Conservation (phyloP, 2,329 filamentous ascomycete species). For the Aspergillus puulaauensis region DNA sequence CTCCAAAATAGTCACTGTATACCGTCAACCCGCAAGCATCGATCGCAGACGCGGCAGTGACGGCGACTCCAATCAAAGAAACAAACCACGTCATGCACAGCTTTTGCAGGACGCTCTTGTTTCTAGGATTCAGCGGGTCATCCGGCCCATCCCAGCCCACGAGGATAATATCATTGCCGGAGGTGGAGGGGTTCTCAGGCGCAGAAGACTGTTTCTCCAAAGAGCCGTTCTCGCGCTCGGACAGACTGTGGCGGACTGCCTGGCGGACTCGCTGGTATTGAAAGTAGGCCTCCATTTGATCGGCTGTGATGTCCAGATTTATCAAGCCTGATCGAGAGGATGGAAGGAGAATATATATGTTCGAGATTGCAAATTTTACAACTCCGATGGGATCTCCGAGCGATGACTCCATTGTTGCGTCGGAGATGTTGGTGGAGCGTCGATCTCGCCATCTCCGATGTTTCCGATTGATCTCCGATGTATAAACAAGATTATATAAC, state of each 20-base stretch:
- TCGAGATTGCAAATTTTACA: no score
- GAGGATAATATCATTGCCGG: background rate
- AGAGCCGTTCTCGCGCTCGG: background rate
- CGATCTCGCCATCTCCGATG: no score
- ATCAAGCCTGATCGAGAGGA: no score
- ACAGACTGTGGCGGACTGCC: slow-evolving; percentile 12
- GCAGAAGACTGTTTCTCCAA: background rate
- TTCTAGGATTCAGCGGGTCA: slow-evolving; percentile 40
- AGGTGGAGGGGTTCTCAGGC: no score
- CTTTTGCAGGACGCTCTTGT: slow-evolving; percentile 33
- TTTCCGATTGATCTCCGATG: no score
- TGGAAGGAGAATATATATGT: no score
- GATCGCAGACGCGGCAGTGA: slow-evolving; percentile 53
- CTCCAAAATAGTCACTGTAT: slow-evolving; percentile 44
- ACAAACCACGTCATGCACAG: slow-evolving; percentile 45
- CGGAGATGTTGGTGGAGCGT: no score
- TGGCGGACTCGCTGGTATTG: slow-evolving; percentile 16
- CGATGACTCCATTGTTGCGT: no score
- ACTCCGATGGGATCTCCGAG: no score
- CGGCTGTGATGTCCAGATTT: no score
- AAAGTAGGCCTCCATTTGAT: slow-evolving; percentile 19
- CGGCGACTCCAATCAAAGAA: slow-evolving; percentile 50
- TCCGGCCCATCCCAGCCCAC: slow-evolving; percentile 40
- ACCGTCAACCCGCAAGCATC: slow-evolving; percentile 44
- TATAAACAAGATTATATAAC: no score